Evolutionary conservation across 768 basidiomycete species (phyloP).

Genomic region (Cantharellus anzutake): DNA sequence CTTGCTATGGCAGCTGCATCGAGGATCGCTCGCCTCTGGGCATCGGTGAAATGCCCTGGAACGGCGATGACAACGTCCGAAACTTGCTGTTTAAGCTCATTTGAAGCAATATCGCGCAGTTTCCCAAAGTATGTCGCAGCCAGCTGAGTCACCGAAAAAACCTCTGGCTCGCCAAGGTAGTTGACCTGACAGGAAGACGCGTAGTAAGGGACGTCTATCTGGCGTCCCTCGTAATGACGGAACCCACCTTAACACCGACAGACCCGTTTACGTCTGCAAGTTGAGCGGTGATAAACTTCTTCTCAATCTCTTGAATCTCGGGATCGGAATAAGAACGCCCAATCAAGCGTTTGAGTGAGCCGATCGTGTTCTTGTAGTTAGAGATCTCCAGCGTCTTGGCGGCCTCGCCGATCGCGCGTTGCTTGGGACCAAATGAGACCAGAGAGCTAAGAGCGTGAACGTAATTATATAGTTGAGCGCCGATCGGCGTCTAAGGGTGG

Average conservation of each 20-base stretch:
- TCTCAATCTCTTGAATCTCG: conserved; percentile 69
- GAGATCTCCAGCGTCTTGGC: conserved; percentile 97
- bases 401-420: conserved; percentile 79
- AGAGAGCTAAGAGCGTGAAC: conserved; percentile 42
- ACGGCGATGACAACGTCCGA: conserved; percentile 91
- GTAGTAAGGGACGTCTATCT: not conserved
- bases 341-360: conserved; percentile 76
- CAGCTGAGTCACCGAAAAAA: conserved; percentile 79
- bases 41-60: conserved; percentile 92
- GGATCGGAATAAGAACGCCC: conserved; percentile 65
- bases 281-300: conserved; percentile 76
- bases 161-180: conserved; percentile 64
- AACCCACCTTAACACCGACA: conserved; percentile 68
- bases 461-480: not conserved
- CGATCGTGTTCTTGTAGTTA: conserved; percentile 95
- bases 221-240: not conserved
- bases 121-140: conserved; percentile 82
- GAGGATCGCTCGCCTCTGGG: conserved; percentile 75
- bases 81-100: conserved; percentile 71
- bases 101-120: conserved; percentile 68
- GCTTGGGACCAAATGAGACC: conserved; percentile 82
- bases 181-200: conserved; percentile 37
- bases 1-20: conserved; percentile 82
- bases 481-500: not conserved
- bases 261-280: conserved; percentile 70